phyloP scores from a whole-genome alignment of 2,329 filamentous ascomycete genomes.

The Claviceps monticola region DNA sequence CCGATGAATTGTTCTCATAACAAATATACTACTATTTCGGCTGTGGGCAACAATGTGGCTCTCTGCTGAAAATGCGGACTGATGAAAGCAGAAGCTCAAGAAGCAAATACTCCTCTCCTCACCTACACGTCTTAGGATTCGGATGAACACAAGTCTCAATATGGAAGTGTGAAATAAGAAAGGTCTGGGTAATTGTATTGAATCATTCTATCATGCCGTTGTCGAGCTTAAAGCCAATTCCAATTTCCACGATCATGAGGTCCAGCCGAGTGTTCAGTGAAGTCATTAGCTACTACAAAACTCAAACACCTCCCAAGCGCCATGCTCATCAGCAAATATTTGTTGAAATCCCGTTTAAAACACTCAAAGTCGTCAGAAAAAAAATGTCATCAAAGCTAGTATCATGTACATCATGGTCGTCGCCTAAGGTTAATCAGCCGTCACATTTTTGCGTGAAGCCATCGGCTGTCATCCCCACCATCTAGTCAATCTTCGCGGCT shows the following conservation, averaged over 20 bases:
- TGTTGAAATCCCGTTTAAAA: background rate
- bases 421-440: background rate
- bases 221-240: background rate
- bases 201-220: slow-evolving; percentile 6
- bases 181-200: background rate
- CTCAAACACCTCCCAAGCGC: slow-evolving; percentile 10
- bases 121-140: too few relatives aligned
- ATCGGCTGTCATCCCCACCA: background rate
- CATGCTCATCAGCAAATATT: slow-evolving; percentile 9
- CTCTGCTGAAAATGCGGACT: too few relatives aligned
- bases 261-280: background rate
- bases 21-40: too few relatives aligned
- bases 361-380: background rate
- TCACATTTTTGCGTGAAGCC: slow-evolving; percentile 3
- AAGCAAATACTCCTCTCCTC: too few relatives aligned
- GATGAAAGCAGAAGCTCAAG: too few relatives aligned
- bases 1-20: too few relatives aligned
- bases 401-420: slow-evolving; percentile 7
- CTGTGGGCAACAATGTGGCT: too few relatives aligned
- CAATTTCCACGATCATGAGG: background rate
- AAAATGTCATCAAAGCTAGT: slow-evolving; percentile 2
- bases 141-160: too few relatives aligned
- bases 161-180: too few relatives aligned
- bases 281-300: background rate
- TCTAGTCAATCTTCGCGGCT: slow-evolving; percentile 29